Base-by-base conservation (phyloP, 2,329 filamentous ascomycete species). In the Neocatenulostroma microsporum region DNA sequence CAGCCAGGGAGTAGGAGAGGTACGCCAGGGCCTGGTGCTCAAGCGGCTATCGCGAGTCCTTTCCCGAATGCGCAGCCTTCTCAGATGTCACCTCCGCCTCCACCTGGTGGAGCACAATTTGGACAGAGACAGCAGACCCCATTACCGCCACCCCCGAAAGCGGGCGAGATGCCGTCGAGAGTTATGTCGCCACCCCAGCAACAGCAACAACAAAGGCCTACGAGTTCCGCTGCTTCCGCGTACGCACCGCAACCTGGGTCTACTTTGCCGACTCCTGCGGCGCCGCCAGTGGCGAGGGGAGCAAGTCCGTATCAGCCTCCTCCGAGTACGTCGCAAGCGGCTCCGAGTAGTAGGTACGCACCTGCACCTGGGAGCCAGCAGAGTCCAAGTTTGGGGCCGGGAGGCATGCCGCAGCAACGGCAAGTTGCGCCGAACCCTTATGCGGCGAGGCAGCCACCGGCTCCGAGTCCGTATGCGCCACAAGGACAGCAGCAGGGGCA, bases 241-340 rank as follows among this genome's bases (percentile, higher is more conserved):
- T 85, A 88, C 49, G 76, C 78, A 8, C 80, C 80, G 27, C 68
- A 76, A 35, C 65, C 70, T 5, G 52, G 49, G 58, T 56, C 62
- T 41, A 67, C 56, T 55, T 64, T 63, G 45, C 68, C 62, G 4
- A 60, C 67, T 21, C 61, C 54, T 47, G 60, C 50, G 35, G 74
- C 74, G 29, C 70, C 78, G 27, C 73, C 76, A 14, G 73, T 85
- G 34, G 74, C 79, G 15, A 79, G 86, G 46, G 86, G 82, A 19
- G 73, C 82, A 4, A 94, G 88, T 18, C 88, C 88, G 5, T 95
- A 94, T 62, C 86, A 88, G 53, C 76, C 82, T 24, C 83, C 88
- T 36, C 84, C 84, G 5, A 67, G 79, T 8, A 52, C 45, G 2
- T 58, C 56, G 20, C 73, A 70, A 13, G 68, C 76, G 4, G 79